These are phyloP conservation scores for Infundibulicybe gibba DNA, from an alignment of 768 basidiomycete species.

Conservation along the genomic window DNA sequence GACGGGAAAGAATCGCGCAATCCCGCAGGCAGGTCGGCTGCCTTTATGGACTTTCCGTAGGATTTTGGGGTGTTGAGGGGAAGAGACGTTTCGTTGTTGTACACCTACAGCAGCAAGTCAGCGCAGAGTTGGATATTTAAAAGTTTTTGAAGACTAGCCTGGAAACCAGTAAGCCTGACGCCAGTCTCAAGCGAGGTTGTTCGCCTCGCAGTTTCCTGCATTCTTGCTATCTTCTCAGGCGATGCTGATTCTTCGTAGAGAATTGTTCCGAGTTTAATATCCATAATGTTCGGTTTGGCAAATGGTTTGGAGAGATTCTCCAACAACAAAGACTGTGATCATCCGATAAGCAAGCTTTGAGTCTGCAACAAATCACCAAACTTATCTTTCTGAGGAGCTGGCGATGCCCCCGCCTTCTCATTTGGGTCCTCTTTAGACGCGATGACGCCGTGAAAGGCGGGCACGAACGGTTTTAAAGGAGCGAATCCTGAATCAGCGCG, in stretches of 20 bases:
- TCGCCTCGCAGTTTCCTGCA: constrained; percentile 64
- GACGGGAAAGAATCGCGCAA: constrained; percentile 76
- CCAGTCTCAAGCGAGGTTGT: constrained; percentile 80
- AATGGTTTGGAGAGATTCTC: constrained; percentile 80
- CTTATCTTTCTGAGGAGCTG: too few relatives aligned
- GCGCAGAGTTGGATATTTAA: not conserved
- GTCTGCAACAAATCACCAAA: too few relatives aligned
- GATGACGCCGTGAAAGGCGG: constrained; percentile 63
- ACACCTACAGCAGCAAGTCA: constrained; percentile 47
- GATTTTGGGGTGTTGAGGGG: constrained; percentile 64
- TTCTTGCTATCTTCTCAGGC: constrained; percentile 73
- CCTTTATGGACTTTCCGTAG: constrained; percentile 76
- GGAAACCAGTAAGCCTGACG: constrained; percentile 84
- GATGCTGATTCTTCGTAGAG: constrained; percentile 71
- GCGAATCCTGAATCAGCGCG: constrained; percentile 35
- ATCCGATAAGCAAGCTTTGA: constrained; percentile 1
- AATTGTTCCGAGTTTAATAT: constrained; percentile 90
- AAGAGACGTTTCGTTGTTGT: constrained; percentile 53
- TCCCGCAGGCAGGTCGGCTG: constrained; percentile 68
- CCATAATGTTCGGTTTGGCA: constrained; percentile 79
- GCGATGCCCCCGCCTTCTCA: too few relatives aligned
- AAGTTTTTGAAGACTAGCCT: constrained; percentile 45
- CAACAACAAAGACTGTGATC: constrained; percentile 70
- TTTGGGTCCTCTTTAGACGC: too few relatives aligned
- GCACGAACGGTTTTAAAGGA: constrained; percentile 56